These are phyloP conservation scores for Kokia cookei DNA, from an alignment of 441 rosid species.

Conservation along the genomic window DNA sequence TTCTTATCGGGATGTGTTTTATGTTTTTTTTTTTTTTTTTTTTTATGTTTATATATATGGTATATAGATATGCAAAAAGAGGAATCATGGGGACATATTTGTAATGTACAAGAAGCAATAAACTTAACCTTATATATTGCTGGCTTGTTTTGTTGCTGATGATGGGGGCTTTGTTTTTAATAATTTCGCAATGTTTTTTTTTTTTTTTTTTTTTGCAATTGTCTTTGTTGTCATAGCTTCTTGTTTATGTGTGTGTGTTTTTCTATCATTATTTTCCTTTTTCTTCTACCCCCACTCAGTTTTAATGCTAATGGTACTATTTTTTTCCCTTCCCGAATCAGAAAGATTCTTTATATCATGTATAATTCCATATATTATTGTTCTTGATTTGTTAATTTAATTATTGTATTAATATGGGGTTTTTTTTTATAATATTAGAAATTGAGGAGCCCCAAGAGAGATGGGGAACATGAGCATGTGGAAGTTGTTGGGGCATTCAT, in stretches of 20 bases:
- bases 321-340: not conserved
- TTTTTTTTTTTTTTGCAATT: conserved; percentile 15
- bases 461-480: conserved; percentile 81
- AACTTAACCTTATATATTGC: conserved; percentile 38
- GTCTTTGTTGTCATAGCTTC: conserved; percentile 26
- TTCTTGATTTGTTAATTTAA: not conserved
- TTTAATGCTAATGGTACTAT: not conserved
- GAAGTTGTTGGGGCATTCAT: conserved; percentile 38
- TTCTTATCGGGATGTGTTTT: conserved; percentile 22
- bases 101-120: conserved; percentile 58
- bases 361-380: not conserved
- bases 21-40: conserved; percentile 30
- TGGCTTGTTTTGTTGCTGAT: conserved; percentile 32
- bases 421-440: not conserved
- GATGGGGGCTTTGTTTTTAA: conserved; percentile 17
- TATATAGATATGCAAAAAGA: conserved; percentile 30
- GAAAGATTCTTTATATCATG: conserved; percentile 25
- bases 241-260: conserved; percentile 22
- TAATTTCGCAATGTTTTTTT: not conserved
- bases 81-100: conserved; percentile 21
- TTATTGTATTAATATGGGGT: not conserved
- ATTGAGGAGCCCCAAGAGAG: conserved; percentile 14
- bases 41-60: not conserved
- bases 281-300: conserved; percentile 11
- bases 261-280: conserved; percentile 1